Percentiles rank a stretch among this genome's conserved stretches.
These are phyloP conservation scores for Neopestalotiopsis sp. DNA, from an alignment of 2,329 filamentous ascomycete genomes.

Conservation along the genomic window DNA sequence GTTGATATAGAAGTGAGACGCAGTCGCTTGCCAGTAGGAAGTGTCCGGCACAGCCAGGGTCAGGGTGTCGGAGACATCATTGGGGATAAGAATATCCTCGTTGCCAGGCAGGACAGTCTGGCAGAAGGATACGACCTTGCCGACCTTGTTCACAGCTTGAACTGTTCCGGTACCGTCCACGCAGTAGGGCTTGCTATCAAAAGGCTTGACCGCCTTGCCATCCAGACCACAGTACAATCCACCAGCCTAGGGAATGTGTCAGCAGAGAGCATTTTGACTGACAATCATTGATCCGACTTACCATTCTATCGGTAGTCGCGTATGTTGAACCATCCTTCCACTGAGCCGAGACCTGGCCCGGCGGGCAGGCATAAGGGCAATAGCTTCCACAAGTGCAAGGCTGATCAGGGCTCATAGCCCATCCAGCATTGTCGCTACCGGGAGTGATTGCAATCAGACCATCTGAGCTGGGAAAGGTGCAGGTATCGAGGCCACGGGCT, in stretches of 20 bases:
- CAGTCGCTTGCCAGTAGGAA: conserved; percentile 74
- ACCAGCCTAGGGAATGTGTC: conserved; percentile 62
- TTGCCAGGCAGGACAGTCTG: conserved; percentile 81
- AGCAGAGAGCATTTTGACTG: conserved; percentile 15
- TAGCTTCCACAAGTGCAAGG: conserved; percentile 70
- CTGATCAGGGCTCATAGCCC: conserved; percentile 81
- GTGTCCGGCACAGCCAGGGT: conserved; percentile 73
- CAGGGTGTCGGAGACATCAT: conserved; percentile 62
- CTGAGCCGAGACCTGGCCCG: conserved; percentile 79
- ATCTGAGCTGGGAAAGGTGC: conserved; percentile 69
- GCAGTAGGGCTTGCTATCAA: conserved; percentile 71
- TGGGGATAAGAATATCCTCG: conserved; percentile 84
- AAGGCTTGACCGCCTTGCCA: conserved; percentile 73
- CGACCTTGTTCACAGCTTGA: conserved; percentile 69
- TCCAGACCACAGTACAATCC: conserved; percentile 74
- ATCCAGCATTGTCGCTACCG: conserved; percentile 69
- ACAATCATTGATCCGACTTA: neutral
- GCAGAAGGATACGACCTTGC: conserved; percentile 71
- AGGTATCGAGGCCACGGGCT: conserved; percentile 59
- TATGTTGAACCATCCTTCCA: conserved; percentile 78
- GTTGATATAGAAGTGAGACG: conserved; percentile 83
- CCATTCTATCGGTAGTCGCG: conserved; percentile 71
- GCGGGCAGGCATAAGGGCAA: conserved; percentile 78
- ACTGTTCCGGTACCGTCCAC: conserved; percentile 71
- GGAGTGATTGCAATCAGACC: conserved; percentile 74